Evolutionary conservation across 2,329 filamentous ascomycete genomes (phyloP).

Genomic region (Daldinia sp.): DNA sequence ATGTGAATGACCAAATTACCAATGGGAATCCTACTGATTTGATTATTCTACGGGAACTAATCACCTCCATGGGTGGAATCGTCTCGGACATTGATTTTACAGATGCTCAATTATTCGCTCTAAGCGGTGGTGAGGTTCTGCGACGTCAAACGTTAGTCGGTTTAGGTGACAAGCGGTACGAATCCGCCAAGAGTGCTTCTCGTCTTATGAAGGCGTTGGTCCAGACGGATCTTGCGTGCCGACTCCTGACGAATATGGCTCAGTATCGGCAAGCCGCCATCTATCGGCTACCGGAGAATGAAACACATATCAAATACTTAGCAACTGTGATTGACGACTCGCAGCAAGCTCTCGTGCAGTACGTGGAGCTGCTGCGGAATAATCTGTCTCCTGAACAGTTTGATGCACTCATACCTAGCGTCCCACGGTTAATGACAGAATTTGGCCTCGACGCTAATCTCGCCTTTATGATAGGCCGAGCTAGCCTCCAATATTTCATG

Average conservation of each 20-base stretch:
- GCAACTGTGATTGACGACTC: conserved; percentile 91
- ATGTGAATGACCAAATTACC: conserved; percentile 84
- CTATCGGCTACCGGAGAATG: conserved; percentile 73
- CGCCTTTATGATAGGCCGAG: conserved; percentile 84
- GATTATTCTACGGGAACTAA: conserved; percentile 88
- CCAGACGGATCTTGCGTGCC: conserved; percentile 79
- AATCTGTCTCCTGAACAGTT: conserved; percentile 81
- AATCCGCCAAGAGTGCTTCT: conserved; percentile 76
- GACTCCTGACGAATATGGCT: conserved; percentile 87
- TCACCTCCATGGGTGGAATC: conserved; percentile 93
- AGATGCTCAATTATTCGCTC: conserved; percentile 84
- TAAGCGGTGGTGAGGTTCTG: conserved; percentile 84
- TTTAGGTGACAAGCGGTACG: conserved; percentile 82
- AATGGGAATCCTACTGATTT: conserved; percentile 88
- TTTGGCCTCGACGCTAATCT: conserved; percentile 82
- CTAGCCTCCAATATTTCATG: conserved; percentile 75
- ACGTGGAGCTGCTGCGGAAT: conserved; percentile 85
- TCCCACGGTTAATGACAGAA: conserved; percentile 76
- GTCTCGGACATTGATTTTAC: conserved; percentile 87
- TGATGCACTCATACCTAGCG: conserved; percentile 77
- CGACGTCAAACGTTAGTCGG: conserved; percentile 82
- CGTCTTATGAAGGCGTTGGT: conserved; percentile 82
- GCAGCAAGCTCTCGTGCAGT: conserved; percentile 84
- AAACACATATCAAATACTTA: conserved; percentile 87
- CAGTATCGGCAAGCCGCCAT: conserved; percentile 90